A percentile compares a stretch with the other conserved stretches of the same genome.
Evolutionary conservation across 306 rosid genomes (phyloP).

Genomic region (Fagus sylvatica): DNA sequence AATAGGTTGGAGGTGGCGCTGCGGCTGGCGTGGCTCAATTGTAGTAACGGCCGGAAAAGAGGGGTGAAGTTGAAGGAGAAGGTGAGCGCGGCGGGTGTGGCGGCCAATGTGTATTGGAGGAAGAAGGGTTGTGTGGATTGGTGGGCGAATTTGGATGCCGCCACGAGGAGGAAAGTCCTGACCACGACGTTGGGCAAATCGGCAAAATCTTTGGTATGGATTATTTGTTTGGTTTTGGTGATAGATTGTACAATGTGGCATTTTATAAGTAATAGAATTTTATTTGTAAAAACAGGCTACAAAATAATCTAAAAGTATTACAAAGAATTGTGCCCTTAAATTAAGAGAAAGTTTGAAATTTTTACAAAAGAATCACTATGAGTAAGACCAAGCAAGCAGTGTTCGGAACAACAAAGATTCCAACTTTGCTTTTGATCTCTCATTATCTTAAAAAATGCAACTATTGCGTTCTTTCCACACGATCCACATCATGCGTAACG

Average conservation of each 20-base stretch:
- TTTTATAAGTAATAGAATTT: background rate
- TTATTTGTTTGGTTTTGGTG: background rate
- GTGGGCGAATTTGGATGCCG: slow-evolving; percentile 71
- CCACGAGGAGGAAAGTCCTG: slow-evolving; percentile 47
- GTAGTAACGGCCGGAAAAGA: slow-evolving; percentile 57
- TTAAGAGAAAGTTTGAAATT: too few relatives aligned
- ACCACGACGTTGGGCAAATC: slow-evolving; percentile 57
- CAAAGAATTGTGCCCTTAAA: too few relatives aligned
- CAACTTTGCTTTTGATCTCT: too few relatives aligned
- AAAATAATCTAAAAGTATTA: too few relatives aligned
- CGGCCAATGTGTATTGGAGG: slow-evolving; percentile 80
- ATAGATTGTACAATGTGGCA: background rate
- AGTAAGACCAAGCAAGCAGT: too few relatives aligned
- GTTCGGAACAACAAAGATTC: too few relatives aligned
- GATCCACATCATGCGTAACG: too few relatives aligned
- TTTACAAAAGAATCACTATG: too few relatives aligned
- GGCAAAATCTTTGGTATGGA: slow-evolving; percentile 66
- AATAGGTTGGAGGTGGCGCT: slow-evolving; percentile 75
- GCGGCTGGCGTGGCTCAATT: slow-evolving; percentile 79
- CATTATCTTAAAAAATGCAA: too few relatives aligned
- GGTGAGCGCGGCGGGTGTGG: slow-evolving; percentile 42
- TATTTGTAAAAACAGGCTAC: too few relatives aligned
- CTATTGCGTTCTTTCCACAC: too few relatives aligned
- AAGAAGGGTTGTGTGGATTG: slow-evolving; percentile 88
- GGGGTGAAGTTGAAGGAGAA: slow-evolving; percentile 86